Percentiles rank a stretch among this genome's conserved stretches.
These are phyloP conservation scores for Aciculoconidium aculeatum DNA, from an alignment of 805 yeast species.

Conservation along the genomic window DNA sequence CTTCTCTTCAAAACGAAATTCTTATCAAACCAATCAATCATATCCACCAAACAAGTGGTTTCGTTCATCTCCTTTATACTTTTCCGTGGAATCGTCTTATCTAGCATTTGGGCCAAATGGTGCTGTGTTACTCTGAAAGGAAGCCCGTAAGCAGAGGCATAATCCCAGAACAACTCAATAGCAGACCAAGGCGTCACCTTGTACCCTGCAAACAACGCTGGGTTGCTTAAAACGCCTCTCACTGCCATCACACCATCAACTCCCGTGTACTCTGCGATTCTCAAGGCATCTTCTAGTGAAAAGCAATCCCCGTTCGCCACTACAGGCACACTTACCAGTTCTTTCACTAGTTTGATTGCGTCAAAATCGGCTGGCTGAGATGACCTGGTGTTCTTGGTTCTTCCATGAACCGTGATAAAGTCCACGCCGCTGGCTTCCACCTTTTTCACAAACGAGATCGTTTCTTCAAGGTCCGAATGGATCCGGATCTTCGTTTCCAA, in stretches of 20 bases:
- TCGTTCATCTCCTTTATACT: conserved; percentile 55
- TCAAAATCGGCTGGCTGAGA: conserved; percentile 78
- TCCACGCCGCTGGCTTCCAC: conserved; percentile 90
- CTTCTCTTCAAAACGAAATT: conserved; percentile 60
- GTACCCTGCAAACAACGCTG: conserved; percentile 78
- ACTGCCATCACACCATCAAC: conserved; percentile 96
- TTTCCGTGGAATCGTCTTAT: conserved; percentile 35
- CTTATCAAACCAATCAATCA: conserved; percentile 79
- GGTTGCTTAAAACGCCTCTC: conserved; percentile 79
- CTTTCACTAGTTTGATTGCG: conserved; percentile 65
- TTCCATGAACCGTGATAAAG: conserved; percentile 89
- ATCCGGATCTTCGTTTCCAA: conserved; percentile 91
- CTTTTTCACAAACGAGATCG: conserved; percentile 62
- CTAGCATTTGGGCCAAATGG: conserved; percentile 84
- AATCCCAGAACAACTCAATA: conserved; percentile 76
- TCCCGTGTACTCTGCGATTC: conserved; percentile 60
- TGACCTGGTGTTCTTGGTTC: conserved; percentile 80
- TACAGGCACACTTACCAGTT: conserved; percentile 61
- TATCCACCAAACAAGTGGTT: conserved; percentile 48
- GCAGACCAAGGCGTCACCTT: conserved; percentile 85
- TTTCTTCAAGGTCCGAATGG: conserved; percentile 68
- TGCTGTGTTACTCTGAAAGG: conserved; percentile 84
- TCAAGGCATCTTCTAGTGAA: conserved; percentile 53
- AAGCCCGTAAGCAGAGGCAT: conserved; percentile 71
- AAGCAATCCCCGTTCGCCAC: conserved; percentile 98